These are phyloP conservation scores for Debaryomyces sp. DNA, from an alignment of 1,139 yeast species.

Conservation along the genomic window DNA sequence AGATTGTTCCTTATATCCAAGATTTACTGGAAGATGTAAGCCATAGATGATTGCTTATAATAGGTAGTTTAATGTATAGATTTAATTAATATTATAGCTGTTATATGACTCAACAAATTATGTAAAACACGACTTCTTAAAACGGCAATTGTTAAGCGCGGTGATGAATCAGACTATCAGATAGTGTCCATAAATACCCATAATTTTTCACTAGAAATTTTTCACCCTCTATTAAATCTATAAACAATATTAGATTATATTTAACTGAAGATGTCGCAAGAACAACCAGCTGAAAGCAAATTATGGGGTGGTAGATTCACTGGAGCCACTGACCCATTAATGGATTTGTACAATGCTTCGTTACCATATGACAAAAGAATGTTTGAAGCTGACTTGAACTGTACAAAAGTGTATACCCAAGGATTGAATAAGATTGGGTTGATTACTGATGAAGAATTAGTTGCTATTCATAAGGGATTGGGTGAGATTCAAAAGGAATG, in stretches of 20 bases:
- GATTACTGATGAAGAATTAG: slow-evolving; percentile 68
- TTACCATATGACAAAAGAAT: slow-evolving; percentile 92
- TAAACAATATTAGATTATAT: not conserved
- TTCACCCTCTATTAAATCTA: not conserved
- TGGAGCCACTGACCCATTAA: slow-evolving; percentile 93
- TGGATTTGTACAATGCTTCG: slow-evolving; percentile 97
- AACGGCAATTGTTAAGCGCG: slow-evolving; percentile 36
- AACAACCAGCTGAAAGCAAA: slow-evolving; percentile 58
- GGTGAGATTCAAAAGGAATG: slow-evolving; percentile 75
- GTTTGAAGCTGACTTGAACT: slow-evolving; percentile 93
- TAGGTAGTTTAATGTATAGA: slow-evolving; percentile 3
- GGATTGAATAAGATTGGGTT: slow-evolving; percentile 83
- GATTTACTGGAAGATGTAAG: slow-evolving; percentile 96
- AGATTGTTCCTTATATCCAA: slow-evolving; percentile 96
- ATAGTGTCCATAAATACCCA: not conserved
- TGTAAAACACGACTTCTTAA: slow-evolving; percentile 17
- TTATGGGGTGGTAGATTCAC: slow-evolving; percentile 99
- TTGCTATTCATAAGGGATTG: slow-evolving; percentile 81
- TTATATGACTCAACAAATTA: not conserved
- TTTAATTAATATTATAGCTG: not conserved
- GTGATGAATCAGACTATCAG: slow-evolving; percentile 28
- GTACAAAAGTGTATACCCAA: slow-evolving; percentile 88
- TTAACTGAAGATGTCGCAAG: slow-evolving; percentile 22
- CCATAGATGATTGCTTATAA: slow-evolving; percentile 51
- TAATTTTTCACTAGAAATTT: not conserved